Conservation (phyloP, 2,329 filamentous ascomycete genomes). For the Dendryphion nanum region DNA sequence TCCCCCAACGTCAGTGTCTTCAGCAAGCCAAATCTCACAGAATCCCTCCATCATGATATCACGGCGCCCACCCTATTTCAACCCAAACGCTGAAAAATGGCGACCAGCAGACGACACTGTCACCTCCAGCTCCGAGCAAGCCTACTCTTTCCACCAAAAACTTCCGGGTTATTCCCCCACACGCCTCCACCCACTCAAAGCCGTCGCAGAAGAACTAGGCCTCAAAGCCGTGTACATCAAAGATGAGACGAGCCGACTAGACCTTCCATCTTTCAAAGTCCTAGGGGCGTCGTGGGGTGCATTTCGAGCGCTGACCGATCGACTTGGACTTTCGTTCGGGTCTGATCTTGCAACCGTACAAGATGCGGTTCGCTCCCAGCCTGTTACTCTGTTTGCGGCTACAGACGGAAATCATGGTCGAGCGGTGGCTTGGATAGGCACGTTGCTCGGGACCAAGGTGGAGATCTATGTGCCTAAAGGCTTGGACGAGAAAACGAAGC, state of each 20-base stretch:
- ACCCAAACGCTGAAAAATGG: too few relatives aligned
- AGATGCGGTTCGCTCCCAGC: not conserved
- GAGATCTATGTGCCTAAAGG: not conserved
- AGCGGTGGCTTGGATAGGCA: not conserved
- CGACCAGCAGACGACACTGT: too few relatives aligned
- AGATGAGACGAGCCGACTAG: not conserved
- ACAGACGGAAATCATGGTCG: conserved; percentile 1
- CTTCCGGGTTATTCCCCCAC: not conserved
- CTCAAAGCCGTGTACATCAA: not conserved
- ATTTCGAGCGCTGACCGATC: not conserved
- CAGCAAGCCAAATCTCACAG: too few relatives aligned
- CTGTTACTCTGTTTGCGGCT: not conserved
- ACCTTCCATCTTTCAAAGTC: not conserved
- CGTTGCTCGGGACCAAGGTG: not conserved
- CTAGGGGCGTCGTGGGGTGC: conserved; percentile 1
- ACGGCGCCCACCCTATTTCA: too few relatives aligned
- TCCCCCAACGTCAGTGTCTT: too few relatives aligned
- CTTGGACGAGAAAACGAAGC: not conserved
- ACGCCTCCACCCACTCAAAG: not conserved
- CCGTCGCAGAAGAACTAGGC: not conserved
- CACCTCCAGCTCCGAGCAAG: not conserved
- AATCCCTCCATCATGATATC: too few relatives aligned
- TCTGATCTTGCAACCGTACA: not conserved
- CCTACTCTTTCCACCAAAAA: not conserved
- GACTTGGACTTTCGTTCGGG: not conserved